Evolutionary conservation across 1,284 basidiomycete genomes (phyloP).

Genomic region (Boletus semigastroideus): DNA sequence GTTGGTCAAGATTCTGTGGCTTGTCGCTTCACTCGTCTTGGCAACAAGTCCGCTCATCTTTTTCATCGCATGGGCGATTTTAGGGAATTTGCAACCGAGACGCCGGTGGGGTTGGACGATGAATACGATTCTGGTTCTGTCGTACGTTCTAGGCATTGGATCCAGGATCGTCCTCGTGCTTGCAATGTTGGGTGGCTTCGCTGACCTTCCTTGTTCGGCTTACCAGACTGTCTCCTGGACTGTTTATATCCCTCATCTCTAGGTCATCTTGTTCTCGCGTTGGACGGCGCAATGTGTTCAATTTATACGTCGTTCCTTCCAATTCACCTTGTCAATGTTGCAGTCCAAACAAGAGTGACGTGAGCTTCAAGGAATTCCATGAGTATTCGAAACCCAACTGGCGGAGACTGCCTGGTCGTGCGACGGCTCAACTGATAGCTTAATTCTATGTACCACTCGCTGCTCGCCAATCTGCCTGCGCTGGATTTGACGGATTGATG

Average conservation of each 20-base stretch:
- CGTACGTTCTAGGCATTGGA: background rate
- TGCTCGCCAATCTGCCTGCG: no score
- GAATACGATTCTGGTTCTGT: background rate
- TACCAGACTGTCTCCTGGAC: background rate
- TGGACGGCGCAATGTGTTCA: no score
- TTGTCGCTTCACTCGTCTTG: background rate
- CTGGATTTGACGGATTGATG: no score
- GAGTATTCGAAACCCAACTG: no score
- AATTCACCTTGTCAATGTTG: no score
- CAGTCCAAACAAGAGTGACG: no score
- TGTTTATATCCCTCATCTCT: conserved; percentile 6
- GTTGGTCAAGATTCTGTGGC: background rate
- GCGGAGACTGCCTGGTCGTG: no score
- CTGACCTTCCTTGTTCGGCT: background rate
- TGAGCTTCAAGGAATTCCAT: no score
- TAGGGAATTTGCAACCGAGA: no score
- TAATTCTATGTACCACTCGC: no score
- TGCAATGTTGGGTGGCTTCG: conserved; percentile 6
- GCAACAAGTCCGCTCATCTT: background rate
- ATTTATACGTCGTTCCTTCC: no score
- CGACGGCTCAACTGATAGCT: no score
- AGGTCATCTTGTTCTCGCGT: background rate
- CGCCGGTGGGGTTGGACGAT: background rate
- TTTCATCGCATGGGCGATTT: background rate
- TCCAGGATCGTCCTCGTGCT: background rate